Percentiles rank a stretch among this genome's conserved stretches.
phyloP scores from a whole-genome alignment of 768 basidiomycete genomes.

The Arthromyces matolae region DNA sequence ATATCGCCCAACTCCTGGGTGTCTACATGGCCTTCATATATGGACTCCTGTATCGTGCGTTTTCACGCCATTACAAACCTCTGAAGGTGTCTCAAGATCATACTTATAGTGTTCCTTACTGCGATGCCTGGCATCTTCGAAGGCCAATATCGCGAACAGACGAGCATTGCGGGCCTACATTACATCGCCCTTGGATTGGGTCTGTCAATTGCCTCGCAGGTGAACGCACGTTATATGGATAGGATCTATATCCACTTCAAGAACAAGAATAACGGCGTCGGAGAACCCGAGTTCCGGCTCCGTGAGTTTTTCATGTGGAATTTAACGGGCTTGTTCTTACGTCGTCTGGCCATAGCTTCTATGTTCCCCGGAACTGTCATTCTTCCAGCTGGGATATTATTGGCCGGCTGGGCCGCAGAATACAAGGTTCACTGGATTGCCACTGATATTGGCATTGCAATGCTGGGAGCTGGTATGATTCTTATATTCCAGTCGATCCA shows the following conservation, averaged over 20 bases:
- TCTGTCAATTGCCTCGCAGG: constrained; percentile 45
- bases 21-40: constrained; percentile 70
- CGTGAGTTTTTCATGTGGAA: constrained; percentile 32
- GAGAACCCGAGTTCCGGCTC: constrained; percentile 48
- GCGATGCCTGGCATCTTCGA: constrained; percentile 60
- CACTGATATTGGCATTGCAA: constrained; percentile 58
- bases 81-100: background rate
- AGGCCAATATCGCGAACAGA: constrained; percentile 46
- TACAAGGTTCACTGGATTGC: constrained; percentile 62
- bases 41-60: constrained; percentile 55
- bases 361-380: constrained; percentile 57
- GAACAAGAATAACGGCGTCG: constrained; percentile 42
- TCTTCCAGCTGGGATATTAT: constrained; percentile 63
- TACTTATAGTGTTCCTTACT: constrained; percentile 57
- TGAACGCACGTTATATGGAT: constrained; percentile 58
- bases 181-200: constrained; percentile 73
- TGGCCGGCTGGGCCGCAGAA: constrained; percentile 70
- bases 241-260: constrained; percentile 47
- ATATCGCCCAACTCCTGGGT: constrained; percentile 65
- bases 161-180: constrained; percentile 62
- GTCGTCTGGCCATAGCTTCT: constrained; percentile 41
- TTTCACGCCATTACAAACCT: background rate
- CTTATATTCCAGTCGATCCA: constrained; percentile 60
- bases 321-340: too few species aligned
- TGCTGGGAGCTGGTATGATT: constrained; percentile 56